Conservation (phyloP, 768 basidiomycete species). For the Strobilomyces echinocephalus region DNA sequence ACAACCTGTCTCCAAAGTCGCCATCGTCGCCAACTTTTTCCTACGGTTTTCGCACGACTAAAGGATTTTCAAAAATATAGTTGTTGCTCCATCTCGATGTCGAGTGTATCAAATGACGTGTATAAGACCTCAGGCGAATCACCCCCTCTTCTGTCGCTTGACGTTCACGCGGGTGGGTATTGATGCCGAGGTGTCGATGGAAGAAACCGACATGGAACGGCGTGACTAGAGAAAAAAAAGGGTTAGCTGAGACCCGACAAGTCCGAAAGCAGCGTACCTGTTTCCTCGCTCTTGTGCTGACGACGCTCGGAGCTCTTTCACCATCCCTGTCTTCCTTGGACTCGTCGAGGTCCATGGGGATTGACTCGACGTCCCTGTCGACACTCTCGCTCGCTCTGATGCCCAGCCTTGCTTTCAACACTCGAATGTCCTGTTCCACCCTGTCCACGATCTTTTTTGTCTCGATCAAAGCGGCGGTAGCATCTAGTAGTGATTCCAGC, state of each 20-base stretch:
- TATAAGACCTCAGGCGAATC: slow-evolving; percentile 7
- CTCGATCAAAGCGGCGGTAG: slow-evolving; percentile 73
- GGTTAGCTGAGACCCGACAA: not conserved
- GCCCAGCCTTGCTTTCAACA: slow-evolving; percentile 59
- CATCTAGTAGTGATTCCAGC: slow-evolving; percentile 70
- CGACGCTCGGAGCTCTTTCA: slow-evolving; percentile 60
- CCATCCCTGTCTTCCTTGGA: slow-evolving; percentile 27
- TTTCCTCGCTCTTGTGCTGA: slow-evolving; percentile 55
- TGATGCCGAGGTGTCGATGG: slow-evolving; percentile 63
- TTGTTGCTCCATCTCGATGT: slow-evolving; percentile 14
- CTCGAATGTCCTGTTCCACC: slow-evolving; percentile 78
- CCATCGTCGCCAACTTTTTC: slow-evolving; percentile 80
- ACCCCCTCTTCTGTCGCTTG: slow-evolving; percentile 57
- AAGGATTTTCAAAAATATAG: not conserved
- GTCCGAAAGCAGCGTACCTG: slow-evolving; percentile 34
- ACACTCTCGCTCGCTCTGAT: slow-evolving; percentile 44
- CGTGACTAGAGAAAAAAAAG: slow-evolving; percentile 36
- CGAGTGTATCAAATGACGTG: slow-evolving; percentile 2
- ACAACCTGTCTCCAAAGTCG: slow-evolving; percentile 43
- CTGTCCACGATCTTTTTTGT: slow-evolving; percentile 84
- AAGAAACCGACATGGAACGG: slow-evolving; percentile 70
- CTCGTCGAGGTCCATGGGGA: slow-evolving; percentile 50
- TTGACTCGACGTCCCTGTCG: slow-evolving; percentile 36
- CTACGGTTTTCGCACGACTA: slow-evolving; percentile 59
- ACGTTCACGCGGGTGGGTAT: slow-evolving; percentile 45